Evolutionary conservation across 1,284 basidiomycete genomes (phyloP), one percentile per base, ranked within the genome.

Genomic region (Cutaneotrichosporon cyanovorans): DNA sequence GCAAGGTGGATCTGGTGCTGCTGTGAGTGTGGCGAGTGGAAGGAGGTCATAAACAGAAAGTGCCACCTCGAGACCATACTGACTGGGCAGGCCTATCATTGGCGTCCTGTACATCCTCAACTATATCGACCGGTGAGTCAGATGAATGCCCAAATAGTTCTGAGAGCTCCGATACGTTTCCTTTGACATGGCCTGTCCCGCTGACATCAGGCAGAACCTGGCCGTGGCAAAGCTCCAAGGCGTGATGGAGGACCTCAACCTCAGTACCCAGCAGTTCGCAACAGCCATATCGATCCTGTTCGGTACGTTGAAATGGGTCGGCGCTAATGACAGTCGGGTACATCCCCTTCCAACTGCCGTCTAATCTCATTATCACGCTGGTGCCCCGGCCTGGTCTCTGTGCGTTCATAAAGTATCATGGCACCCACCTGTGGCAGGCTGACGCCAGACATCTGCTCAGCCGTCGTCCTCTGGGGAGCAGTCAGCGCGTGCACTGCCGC

Each of bases 261-360:
- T 65, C 50, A 30, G 50, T 6, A 56, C 52, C 6, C 48, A 54
- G n/a, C 50, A 66, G 35, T 69, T 63, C 42, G 59, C 61, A n/a
- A 66, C 65, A 1, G 59, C 63, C 4, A 54, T 74, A 20, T 62
- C 67, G 1, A 64, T 74, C 41, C 63, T 73, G 4, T 74, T 58
- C 40, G 25, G 25, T 28, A 28, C 25, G 12, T 12, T 28, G 8
- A 28, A 7, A 28, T 28, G 8, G 8, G 25, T 12, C 25, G 12
- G 12, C 12, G 25, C 25, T 28, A 12, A 28, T 12, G 25, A 12
- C 8, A 28, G 69, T 57, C 66, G 30, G 57, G 19, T 36, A 42
- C 28, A 25, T 46, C 30, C 39, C 40, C 18, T 46, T 56, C 55
- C 46, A 45, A 20, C 30, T 45, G 34, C 42, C 38, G 4, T 41